phyloP scores from a whole-genome alignment of 768 basidiomycete species.

The Leccinum boreale region DNA sequence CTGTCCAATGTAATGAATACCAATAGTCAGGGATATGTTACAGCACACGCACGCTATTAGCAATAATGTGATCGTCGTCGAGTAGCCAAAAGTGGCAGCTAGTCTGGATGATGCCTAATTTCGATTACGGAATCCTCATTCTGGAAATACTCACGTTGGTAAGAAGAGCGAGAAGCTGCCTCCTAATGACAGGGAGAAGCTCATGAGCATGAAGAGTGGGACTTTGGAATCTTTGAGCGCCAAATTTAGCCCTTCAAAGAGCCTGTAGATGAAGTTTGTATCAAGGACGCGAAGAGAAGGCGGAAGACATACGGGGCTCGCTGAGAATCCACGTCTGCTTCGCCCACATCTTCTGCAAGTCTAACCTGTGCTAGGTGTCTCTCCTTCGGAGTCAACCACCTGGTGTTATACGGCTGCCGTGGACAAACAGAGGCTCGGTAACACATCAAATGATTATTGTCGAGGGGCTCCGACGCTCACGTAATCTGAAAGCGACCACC shows the following conservation, averaged over 20 bases:
- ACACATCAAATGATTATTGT: not conserved
- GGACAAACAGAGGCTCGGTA: not conserved
- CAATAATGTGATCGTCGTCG: conserved; percentile 53
- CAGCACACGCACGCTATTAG: conserved; percentile 49
- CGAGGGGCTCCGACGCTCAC: conserved; percentile 32
- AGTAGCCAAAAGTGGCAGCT: conserved; percentile 30
- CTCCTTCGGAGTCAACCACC: conserved; percentile 51
- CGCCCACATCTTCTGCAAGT: conserved; percentile 46
- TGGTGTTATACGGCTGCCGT: conserved; percentile 55
- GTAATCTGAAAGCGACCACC: conserved; percentile 59
- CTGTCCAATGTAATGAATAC: conserved; percentile 27
- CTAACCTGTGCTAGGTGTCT: conserved; percentile 59
- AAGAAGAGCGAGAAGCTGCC: conserved; percentile 62
- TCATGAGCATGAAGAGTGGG: conserved; percentile 52
- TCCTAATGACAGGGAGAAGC: conserved; percentile 49
- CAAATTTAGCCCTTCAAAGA: conserved; percentile 6
- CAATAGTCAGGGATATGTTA: not conserved
- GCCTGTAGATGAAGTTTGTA: conserved; percentile 1
- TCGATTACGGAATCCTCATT: not conserved
- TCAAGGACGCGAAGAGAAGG: not conserved
- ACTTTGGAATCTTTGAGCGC: not conserved
- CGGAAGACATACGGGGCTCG: conserved; percentile 50
- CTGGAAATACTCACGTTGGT: conserved; percentile 14
- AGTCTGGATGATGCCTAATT: conserved; percentile 36
- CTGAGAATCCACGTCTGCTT: conserved; percentile 43